Percentiles rank a stretch among this genome's conserved stretches.
Evolutionary conservation across 345 rosid genomes (phyloP).

Genomic region (Gossypium mustelinum): DNA sequence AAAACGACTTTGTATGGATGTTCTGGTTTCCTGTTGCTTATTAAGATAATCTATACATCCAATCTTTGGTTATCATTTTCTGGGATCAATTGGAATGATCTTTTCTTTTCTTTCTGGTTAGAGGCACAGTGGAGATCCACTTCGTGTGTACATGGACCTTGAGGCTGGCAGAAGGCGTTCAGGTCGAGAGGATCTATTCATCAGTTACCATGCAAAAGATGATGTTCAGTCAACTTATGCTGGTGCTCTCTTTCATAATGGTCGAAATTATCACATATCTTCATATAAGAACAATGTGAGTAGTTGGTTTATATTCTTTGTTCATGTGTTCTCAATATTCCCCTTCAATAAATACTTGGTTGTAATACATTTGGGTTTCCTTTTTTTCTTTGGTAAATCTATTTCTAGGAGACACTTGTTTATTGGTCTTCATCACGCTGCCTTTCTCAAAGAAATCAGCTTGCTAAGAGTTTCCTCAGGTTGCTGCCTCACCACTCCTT

Average conservation of each 20-base stretch:
- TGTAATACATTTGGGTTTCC: conserved; percentile 1
- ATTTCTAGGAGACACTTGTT: conserved; percentile 55
- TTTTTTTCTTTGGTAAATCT: conserved; percentile 23
- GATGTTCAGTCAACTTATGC: conserved; percentile 76
- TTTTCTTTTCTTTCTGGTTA: conserved; percentile 24
- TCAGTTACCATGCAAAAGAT: conserved; percentile 85
- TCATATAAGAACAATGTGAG: conserved; percentile 64
- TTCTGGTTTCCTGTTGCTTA: background rate
- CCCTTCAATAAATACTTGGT: background rate
- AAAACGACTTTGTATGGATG: background rate
- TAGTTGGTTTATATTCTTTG: background rate
- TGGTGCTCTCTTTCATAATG: conserved; percentile 82
- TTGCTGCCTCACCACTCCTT: conserved; percentile 82
- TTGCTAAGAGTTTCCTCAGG: conserved; percentile 58
- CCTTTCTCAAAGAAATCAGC: conserved; percentile 61
- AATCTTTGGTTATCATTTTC: background rate
- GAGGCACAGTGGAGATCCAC: conserved; percentile 82
- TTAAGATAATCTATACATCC: background rate
- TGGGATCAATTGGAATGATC: background rate
- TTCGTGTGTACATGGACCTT: conserved; percentile 91
- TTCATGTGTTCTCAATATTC: background rate
- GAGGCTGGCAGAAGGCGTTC: conserved; percentile 82
- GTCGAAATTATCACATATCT: conserved; percentile 74
- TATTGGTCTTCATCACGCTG: conserved; percentile 98
- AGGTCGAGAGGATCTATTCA: conserved; percentile 79